A percentile compares a stretch with the other conserved stretches of the same genome.
These are phyloP conservation scores for Macrocybe gigantea DNA, from an alignment of 768 basidiomycete species.

Conservation along the genomic window DNA sequence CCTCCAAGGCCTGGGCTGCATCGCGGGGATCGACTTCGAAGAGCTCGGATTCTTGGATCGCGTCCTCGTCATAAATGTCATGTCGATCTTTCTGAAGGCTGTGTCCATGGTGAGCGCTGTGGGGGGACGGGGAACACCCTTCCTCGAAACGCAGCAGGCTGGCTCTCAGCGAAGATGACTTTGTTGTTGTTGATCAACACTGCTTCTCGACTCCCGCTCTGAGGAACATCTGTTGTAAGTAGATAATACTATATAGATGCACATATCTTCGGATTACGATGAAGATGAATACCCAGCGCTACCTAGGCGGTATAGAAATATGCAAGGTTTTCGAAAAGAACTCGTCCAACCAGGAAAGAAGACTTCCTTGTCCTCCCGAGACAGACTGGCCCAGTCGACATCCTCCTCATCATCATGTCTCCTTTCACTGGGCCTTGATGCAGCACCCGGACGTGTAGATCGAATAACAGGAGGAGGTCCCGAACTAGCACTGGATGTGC, in stretches of 20 bases:
- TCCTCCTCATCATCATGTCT: conserved; percentile 8
- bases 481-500: background rate
- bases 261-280: too few species aligned
- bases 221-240: too few species aligned
- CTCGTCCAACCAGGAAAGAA: conserved; percentile 82
- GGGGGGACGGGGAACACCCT: too few species aligned
- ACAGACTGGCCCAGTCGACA: conserved; percentile 70
- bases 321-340: conserved; percentile 53
- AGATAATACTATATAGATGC: too few species aligned
- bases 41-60: conserved; percentile 76
- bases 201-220: too few species aligned
- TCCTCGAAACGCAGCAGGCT: too few species aligned
- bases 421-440: conserved; percentile 1
- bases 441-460: conserved; percentile 23
- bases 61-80: conserved; percentile 94
- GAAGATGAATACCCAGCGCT: background rate
- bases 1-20: conserved; percentile 64
- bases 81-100: conserved; percentile 89
- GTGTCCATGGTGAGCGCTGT: conserved; percentile 26
- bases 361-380: conserved; percentile 57
- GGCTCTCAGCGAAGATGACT: too few species aligned
- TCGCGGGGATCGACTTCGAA: conserved; percentile 82
- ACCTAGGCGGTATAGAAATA: conserved; percentile 16
- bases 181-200: too few species aligned
- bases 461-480: conserved; percentile 27